phyloP scores from a whole-genome alignment of 345 rosid species.

The Excoecaria agallocha region DNA sequence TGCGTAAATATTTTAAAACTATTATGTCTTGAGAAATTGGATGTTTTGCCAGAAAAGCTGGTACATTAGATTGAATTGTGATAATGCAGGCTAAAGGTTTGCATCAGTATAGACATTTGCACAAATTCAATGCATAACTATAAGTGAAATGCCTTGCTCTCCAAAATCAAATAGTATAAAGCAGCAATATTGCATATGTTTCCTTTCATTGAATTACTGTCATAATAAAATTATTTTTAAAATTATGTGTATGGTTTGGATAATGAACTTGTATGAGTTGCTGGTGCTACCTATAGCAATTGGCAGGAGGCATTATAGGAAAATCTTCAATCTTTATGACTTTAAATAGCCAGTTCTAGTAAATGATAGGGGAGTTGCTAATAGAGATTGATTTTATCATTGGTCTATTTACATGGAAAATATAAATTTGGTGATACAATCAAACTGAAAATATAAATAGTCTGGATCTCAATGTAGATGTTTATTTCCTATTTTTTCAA shows the following conservation, averaged over 20 bases:
- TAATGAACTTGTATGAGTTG: not conserved
- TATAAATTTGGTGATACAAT: not conserved
- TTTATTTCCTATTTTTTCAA: no score
- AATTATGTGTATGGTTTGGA: not conserved
- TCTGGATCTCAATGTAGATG: no score
- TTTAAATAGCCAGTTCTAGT: not conserved
- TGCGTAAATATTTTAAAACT: no score
- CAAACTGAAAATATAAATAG: no score
- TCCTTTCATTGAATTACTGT: not conserved
- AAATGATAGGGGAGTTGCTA: not conserved
- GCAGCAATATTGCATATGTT: not conserved
- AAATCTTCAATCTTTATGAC: not conserved
- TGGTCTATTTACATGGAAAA: not conserved
- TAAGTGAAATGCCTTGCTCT: no score
- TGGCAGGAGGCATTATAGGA: not conserved
- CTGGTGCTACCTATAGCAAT: not conserved
- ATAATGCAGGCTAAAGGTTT: no score
- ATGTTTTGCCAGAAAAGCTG: no score
- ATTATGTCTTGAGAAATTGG: no score
- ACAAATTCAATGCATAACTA: no score
- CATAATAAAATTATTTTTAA: not conserved
- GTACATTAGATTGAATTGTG: no score
- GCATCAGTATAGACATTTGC: no score
- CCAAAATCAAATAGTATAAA: not conserved
- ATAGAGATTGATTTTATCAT: not conserved